Evolutionary conservation across 441 rosid species (phyloP).

Genomic region (Biscutella laevigata): DNA sequence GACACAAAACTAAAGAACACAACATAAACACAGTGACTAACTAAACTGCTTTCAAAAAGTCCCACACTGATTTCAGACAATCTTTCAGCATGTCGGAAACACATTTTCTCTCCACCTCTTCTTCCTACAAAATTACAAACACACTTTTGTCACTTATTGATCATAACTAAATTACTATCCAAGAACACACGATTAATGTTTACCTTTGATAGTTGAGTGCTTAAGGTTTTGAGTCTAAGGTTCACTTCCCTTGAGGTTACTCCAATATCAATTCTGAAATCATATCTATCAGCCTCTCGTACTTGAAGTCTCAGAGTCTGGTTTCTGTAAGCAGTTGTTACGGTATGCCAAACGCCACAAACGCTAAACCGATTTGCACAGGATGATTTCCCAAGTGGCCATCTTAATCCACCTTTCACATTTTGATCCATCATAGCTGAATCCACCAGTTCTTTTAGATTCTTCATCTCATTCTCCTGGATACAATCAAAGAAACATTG

Average conservation of each 20-base stretch:
- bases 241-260: constrained; percentile 28
- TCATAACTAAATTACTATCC: not conserved
- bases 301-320: constrained; percentile 37
- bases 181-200: not conserved
- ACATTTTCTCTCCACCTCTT: constrained; percentile 19
- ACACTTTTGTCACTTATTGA: not conserved
- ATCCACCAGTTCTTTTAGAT: constrained; percentile 34
- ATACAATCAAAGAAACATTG: not conserved
- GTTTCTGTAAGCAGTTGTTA: constrained; percentile 25
- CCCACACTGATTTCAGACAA: constrained; percentile 36
- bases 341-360: constrained; percentile 41
- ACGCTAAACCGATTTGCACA: constrained; percentile 36
- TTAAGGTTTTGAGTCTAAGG: constrained; percentile 37
- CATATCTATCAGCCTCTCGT: constrained; percentile 40
- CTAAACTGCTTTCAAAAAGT: constrained; percentile 25
- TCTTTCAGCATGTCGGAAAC: constrained; percentile 35
- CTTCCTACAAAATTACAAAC: constrained; percentile 27
- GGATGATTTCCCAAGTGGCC: constrained; percentile 39
- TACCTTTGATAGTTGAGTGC: constrained; percentile 15
- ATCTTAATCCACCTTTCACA: constrained; percentile 58
- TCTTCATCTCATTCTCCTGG: constrained; percentile 46
- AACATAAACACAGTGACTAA: constrained; percentile 13
- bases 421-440: constrained; percentile 48
- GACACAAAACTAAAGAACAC: not conserved
- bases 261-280: constrained; percentile 37